Evolutionary conservation across 345 rosid species (phyloP).

Genomic region (Bruguiera sexangula): DNA sequence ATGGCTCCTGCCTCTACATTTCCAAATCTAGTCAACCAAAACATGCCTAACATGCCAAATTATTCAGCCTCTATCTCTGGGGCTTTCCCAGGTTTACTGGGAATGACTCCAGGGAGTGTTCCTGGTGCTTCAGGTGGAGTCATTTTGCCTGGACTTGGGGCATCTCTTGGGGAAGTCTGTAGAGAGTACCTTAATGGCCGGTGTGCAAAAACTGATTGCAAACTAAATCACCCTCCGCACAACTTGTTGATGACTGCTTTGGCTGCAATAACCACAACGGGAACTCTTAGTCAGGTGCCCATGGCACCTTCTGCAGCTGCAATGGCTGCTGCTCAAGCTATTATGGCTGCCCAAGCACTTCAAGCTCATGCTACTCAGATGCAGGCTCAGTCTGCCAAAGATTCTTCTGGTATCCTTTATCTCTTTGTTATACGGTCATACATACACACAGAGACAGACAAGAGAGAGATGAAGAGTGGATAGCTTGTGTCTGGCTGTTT

Average conservation of each 20-base stretch:
- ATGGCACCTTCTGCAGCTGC: slow-evolving; percentile 99
- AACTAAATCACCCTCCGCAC: slow-evolving; percentile 88
- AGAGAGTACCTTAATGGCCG: slow-evolving; percentile 86
- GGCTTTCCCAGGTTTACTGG: slow-evolving; percentile 83
- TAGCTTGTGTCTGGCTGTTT: not conserved
- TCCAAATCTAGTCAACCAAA: slow-evolving; percentile 81
- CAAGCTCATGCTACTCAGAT: slow-evolving; percentile 99
- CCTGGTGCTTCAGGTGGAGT: slow-evolving; percentile 94
- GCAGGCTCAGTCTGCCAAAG: slow-evolving; percentile 64
- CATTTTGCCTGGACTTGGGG: slow-evolving; percentile 91
- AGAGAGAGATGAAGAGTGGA: too few relatives aligned
- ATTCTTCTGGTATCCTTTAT: slow-evolving; percentile 49
- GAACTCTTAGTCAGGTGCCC: slow-evolving; percentile 86
- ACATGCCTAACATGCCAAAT: slow-evolving; percentile 99
- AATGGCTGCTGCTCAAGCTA: slow-evolving; percentile 99
- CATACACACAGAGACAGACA: not conserved
- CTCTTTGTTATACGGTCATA: not conserved
- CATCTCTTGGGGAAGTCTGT: slow-evolving; percentile 95
- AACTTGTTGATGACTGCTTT: slow-evolving; percentile 90
- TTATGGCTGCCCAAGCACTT: slow-evolving; percentile 99
- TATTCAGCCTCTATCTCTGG: slow-evolving; percentile 95
- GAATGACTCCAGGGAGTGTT: slow-evolving; percentile 92
- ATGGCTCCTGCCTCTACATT: slow-evolving; percentile 65
- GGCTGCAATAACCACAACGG: slow-evolving; percentile 89
- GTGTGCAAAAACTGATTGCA: slow-evolving; percentile 78